Conservation (phyloP, 2,329 filamentous ascomycete genomes). For the Exserohilum turcica region DNA sequence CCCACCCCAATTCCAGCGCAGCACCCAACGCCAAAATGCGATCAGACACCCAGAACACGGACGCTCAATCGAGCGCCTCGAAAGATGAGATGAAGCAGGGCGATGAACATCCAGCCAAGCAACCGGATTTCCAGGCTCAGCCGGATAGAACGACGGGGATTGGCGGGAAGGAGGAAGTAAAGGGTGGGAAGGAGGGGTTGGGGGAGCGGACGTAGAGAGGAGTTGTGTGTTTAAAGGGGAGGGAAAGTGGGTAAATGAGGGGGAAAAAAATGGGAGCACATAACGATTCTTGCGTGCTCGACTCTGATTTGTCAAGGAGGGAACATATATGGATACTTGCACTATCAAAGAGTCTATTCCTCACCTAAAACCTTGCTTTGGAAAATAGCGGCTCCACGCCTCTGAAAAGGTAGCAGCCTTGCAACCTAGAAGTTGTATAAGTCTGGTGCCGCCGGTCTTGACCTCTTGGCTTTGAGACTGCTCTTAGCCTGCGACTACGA, state of each 20-base stretch:
- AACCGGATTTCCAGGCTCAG: constrained; percentile 43
- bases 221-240: not conserved
- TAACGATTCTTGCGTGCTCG: no score
- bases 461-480: constrained; percentile 29
- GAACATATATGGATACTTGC: no score
- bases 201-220: constrained; percentile 21
- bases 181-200: constrained; percentile 44
- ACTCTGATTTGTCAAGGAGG: no score
- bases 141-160: constrained; percentile 43
- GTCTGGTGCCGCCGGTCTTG: constrained; percentile 28
- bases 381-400: no score
- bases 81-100: constrained; percentile 32
- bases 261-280: no score
- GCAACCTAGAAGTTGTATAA: constrained; percentile 24
- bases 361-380: no score
- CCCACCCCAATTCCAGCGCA: constrained; percentile 24
- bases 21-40: constrained; percentile 30
- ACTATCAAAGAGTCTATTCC: no score
- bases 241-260: not conserved
- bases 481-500: constrained; percentile 20
- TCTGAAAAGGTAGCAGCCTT: not conserved
- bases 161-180: constrained; percentile 31
- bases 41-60: constrained; percentile 33
- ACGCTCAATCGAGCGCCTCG: constrained; percentile 41
- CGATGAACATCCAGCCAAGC: constrained; percentile 47